Evolutionary conservation across 495 filamentous ascomycete genomes (phyloP).

Genomic region (Aspergillus kassunensis): DNA sequence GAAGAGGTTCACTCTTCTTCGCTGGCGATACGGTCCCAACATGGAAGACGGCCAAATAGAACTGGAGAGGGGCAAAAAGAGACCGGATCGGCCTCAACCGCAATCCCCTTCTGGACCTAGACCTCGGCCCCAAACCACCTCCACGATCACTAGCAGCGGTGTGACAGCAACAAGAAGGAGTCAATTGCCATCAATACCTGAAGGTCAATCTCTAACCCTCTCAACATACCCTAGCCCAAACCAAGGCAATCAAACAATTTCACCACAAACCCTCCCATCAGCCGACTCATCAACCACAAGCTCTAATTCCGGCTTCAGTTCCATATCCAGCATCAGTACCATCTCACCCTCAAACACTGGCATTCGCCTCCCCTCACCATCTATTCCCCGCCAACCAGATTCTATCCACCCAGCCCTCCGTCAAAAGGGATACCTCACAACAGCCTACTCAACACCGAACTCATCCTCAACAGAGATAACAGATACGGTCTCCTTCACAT

Average conservation of each 20-base stretch:
- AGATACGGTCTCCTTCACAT: too few species aligned
- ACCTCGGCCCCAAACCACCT: not conserved
- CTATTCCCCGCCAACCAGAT: not conserved
- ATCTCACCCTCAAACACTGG: not conserved
- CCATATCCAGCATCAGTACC: not conserved
- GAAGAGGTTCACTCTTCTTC: slow-evolving; percentile 14
- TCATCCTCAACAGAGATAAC: slow-evolving; percentile 5
- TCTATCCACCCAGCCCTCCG: slow-evolving; percentile 4
- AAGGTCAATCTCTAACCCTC: not conserved
- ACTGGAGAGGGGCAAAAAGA: not conserved
- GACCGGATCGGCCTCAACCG: too few species aligned
- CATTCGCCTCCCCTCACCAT: too few species aligned
- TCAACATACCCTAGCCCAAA: not conserved
- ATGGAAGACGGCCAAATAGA: not conserved
- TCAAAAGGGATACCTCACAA: not conserved
- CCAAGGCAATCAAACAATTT: not conserved
- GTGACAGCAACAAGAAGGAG: not conserved
- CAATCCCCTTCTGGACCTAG: not conserved
- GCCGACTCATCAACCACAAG: not conserved
- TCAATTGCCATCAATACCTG: not conserved
- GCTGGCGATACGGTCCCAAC: slow-evolving; percentile 7
- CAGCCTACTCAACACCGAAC: not conserved
- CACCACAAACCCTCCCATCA: not conserved
- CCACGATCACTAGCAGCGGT: not conserved
- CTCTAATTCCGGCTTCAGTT: not conserved